Evolutionary conservation across 345 rosid genomes (phyloP).

Genomic region (Eucalyptus erythrocorys): DNA sequence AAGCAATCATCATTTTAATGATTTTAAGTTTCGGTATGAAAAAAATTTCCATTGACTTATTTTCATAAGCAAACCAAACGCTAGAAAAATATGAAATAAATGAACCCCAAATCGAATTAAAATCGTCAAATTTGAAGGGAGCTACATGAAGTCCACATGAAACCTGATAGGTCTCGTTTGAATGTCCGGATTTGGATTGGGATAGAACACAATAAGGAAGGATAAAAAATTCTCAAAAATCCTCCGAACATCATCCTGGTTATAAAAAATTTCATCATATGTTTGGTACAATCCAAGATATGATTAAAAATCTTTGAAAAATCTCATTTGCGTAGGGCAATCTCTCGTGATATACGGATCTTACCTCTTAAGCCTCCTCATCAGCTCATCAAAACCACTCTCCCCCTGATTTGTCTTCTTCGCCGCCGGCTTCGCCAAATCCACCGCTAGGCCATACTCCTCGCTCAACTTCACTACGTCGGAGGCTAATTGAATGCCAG

Average conservation of each 20-base stretch:
- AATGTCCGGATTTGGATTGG: too few species aligned
- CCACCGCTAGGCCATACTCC: background rate
- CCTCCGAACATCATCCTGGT: background rate
- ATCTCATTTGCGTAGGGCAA: background rate
- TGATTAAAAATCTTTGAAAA: background rate
- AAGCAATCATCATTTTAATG: fast-evolving
- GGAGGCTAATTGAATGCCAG: background rate
- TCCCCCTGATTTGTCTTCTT: background rate
- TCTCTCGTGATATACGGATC: background rate
- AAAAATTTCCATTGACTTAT: fast-evolving
- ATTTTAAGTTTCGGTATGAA: too few species aligned
- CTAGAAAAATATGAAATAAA: fast-evolving
- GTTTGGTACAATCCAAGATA: background rate
- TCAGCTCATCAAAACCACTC: background rate
- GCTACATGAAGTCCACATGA: fast-evolving
- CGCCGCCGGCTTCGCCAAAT: too few species aligned
- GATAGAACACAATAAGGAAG: too few species aligned
- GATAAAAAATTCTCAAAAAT: too few species aligned
- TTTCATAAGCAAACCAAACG: fast-evolving
- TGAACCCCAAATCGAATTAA: fast-evolving
- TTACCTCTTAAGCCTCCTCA: background rate
- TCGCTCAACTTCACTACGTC: background rate
- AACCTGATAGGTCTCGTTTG: fast-evolving
- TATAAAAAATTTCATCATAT: too few species aligned
- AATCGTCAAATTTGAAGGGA: background rate